Percentiles rank a stretch among this genome's conserved stretches.
These are phyloP conservation scores for Podospora bellae-mahoneyi DNA, from an alignment of 495 filamentous ascomycete species.

Conservation along the genomic window DNA sequence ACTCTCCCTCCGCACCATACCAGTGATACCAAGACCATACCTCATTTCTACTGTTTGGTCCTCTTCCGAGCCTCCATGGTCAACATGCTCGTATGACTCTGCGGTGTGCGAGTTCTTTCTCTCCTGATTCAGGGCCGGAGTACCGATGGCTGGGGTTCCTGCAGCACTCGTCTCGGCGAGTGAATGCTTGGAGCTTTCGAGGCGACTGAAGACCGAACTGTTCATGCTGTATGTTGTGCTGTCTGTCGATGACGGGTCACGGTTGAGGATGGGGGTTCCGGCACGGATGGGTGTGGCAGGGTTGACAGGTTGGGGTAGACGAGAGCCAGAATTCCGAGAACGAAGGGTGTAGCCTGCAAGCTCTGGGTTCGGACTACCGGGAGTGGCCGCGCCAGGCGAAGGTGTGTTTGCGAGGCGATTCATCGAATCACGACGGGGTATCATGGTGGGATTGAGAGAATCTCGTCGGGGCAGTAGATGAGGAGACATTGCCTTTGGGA, in stretches of 20 bases:
- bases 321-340: constrained; percentile 31
- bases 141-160: constrained; percentile 24
- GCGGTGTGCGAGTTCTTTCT: constrained; percentile 1
- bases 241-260: constrained; percentile 34
- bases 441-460: constrained; percentile 5
- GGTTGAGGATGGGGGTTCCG: constrained; percentile 27
- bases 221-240: constrained; percentile 36
- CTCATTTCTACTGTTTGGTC: constrained; percentile 13
- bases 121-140: constrained; percentile 11
- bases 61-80: constrained; percentile 2
- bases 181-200: constrained; percentile 25
- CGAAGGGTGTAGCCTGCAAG: constrained; percentile 27
- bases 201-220: constrained; percentile 32
- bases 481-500: neutral
- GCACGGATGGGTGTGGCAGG: constrained; percentile 33
- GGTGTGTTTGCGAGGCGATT: constrained; percentile 12
- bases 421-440: constrained; percentile 18
- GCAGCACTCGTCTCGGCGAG: constrained; percentile 26
- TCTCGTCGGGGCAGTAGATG: neutral
- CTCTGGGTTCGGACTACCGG: constrained; percentile 22
- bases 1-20: constrained; percentile 24
- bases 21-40: constrained; percentile 17
- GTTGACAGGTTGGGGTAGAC: constrained; percentile 30
- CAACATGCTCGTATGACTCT: constrained; percentile 7
- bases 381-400: constrained; percentile 4